Evolutionary conservation across 805 yeast genomes (phyloP).

Genomic region (Wickerhamomyces ciferrii): DNA sequence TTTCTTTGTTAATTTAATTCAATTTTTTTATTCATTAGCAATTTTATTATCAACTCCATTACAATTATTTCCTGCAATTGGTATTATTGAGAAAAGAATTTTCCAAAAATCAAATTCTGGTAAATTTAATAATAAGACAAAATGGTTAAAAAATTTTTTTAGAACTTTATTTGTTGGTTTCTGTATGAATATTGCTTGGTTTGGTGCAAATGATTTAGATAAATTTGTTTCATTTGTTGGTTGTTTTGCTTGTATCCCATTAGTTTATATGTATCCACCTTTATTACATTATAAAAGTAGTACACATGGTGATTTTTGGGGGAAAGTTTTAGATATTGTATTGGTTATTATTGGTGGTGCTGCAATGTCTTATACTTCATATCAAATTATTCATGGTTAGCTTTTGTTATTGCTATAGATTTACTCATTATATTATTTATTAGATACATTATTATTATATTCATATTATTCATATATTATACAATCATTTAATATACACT

Average conservation of each 20-base stretch:
- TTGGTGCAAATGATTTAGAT: conserved; percentile 67
- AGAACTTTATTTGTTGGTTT: conserved; percentile 47
- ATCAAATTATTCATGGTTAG: conserved; percentile 38
- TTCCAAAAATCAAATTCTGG: conserved; percentile 51
- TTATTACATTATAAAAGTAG: conserved; percentile 60
- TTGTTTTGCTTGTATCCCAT: conserved; percentile 79
- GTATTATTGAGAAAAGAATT: conserved; percentile 60
- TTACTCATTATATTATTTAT: background rate
- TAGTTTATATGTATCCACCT: conserved; percentile 84
- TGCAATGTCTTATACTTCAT: conserved; percentile 66
- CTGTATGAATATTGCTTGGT: conserved; percentile 55
- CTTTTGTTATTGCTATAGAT: no score
- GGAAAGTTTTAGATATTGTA: conserved; percentile 38
- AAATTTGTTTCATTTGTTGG: conserved; percentile 77
- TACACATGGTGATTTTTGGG: conserved; percentile 30
- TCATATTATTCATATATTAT: background rate
- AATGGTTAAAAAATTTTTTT: conserved; percentile 64
- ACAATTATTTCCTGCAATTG: conserved; percentile 74
- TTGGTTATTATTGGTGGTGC: conserved; percentile 51
- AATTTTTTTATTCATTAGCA: conserved; percentile 68
- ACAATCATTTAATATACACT: background rate
- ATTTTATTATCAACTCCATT: conserved; percentile 77
- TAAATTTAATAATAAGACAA: conserved; percentile 42
- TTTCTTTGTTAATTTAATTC: conserved; percentile 57
- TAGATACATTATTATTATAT: background rate